Evolutionary conservation across 371 early-diverging fungal species (phyloP).

Genomic region (Mortierella sp.): DNA sequence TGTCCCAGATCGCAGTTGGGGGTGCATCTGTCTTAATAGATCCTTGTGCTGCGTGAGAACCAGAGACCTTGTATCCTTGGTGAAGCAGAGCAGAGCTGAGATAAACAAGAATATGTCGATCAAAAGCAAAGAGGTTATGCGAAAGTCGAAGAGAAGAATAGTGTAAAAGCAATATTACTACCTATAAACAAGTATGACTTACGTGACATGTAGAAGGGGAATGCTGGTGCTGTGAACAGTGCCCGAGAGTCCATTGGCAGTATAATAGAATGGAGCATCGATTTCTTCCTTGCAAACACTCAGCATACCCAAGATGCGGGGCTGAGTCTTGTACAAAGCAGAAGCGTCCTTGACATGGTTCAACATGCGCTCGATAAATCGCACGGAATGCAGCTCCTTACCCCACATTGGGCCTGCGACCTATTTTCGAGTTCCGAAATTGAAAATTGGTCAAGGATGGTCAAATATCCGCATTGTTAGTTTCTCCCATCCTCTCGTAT

Average conservation of each 20-base stretch:
- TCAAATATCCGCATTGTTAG: too few species aligned
- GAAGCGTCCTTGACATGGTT: conserved; percentile 71
- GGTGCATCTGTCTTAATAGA: conserved; percentile 98
- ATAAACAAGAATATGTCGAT: too few species aligned
- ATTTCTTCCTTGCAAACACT: conserved; percentile 73
- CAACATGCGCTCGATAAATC: conserved; percentile 82
- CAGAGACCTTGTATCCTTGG: conserved; percentile 92
- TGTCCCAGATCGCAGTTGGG: conserved; percentile 90
- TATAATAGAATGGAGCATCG: conserved; percentile 87
- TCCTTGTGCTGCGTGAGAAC: conserved; percentile 88
- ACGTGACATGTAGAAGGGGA: conserved; percentile 48
- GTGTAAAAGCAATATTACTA: too few species aligned
- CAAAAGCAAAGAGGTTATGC: too few species aligned
- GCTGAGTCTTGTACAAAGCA: conserved; percentile 75
- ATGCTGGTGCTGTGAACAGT: conserved; percentile 78
- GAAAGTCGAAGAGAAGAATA: too few species aligned
- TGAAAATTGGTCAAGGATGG: too few species aligned
- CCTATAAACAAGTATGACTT: too few species aligned
- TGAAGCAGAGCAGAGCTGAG: conserved; percentile 95
- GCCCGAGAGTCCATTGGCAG: conserved; percentile 68
- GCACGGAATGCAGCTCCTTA: conserved; percentile 83
- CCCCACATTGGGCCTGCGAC: conserved; percentile 98
- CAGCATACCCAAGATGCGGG: conserved; percentile 96
- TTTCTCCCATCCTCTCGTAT: too few species aligned
- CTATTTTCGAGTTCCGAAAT: conserved; percentile 56